phyloP scores from a whole-genome alignment of 169 alveolate species.

The Gregarina niphandrodes region DNA sequence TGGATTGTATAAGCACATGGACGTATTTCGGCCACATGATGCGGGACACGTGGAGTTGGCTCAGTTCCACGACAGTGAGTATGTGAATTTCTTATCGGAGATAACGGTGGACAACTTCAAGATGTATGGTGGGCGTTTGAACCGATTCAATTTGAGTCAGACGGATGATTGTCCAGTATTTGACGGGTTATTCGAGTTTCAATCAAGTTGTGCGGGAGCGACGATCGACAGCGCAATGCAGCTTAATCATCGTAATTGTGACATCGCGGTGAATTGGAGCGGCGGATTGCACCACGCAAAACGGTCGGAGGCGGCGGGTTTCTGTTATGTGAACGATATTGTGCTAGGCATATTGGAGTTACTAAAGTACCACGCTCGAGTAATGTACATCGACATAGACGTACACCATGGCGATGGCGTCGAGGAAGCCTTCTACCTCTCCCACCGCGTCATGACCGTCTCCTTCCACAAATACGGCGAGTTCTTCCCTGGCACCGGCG shows the following conservation, averaged over 20 bases:
- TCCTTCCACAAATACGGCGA: slow-evolving; percentile 94
- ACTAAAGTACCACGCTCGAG: slow-evolving; percentile 87
- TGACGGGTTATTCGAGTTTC: slow-evolving; percentile 82
- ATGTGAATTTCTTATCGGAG: slow-evolving; percentile 57
- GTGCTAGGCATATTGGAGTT: slow-evolving; percentile 85
- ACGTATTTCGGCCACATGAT: slow-evolving; percentile 67
- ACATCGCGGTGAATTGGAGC: slow-evolving; percentile 86
- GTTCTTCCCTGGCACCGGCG: slow-evolving; percentile 97
- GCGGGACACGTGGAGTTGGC: slow-evolving; percentile 78
- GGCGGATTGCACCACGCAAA: slow-evolving; percentile 96
- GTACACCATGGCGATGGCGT: slow-evolving; percentile 96
- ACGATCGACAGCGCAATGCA: slow-evolving; percentile 80
- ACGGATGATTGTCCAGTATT: slow-evolving; percentile 92
- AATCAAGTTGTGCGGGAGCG: slow-evolving; percentile 76
- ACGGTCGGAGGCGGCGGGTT: slow-evolving; percentile 89
- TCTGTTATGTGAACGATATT: slow-evolving; percentile 93
- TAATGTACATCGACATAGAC: slow-evolving; percentile 91
- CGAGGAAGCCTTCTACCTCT: slow-evolving; percentile 78
- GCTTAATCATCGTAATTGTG: slow-evolving; percentile 71
- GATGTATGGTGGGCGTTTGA: slow-evolving; percentile 40
- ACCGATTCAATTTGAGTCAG: slow-evolving; percentile 72
- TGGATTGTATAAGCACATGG: slow-evolving; percentile 80
- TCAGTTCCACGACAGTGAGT: slow-evolving; percentile 78
- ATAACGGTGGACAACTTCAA: slow-evolving; percentile 23
- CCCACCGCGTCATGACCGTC: slow-evolving; percentile 89